phyloP scores from a whole-genome alignment of 371 early-diverging fungal species.

The Zychaea mexicana region DNA sequence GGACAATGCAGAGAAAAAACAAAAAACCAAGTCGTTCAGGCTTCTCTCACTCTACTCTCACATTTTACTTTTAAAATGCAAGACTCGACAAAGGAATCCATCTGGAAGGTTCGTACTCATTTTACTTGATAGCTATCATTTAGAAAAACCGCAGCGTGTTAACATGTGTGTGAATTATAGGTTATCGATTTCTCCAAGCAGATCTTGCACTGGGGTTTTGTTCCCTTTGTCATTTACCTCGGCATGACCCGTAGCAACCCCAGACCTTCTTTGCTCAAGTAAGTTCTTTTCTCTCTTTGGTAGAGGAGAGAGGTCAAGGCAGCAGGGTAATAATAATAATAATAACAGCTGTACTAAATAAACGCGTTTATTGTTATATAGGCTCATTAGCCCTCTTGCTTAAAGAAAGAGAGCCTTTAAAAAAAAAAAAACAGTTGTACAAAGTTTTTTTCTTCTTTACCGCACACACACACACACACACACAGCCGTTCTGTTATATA shows the following conservation, averaged over 20 bases:
- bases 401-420: too few species aligned
- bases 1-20: too few species aligned
- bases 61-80: slow-evolving; percentile 27
- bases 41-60: not conserved
- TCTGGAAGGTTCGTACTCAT: slow-evolving; percentile 58
- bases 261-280: slow-evolving; percentile 62
- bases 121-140: too few species aligned
- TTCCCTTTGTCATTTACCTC: slow-evolving; percentile 69
- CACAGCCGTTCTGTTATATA: too few species aligned
- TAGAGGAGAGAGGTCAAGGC: not conserved
- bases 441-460: not conserved
- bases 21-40: not conserved
- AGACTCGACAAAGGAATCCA: slow-evolving; percentile 55
- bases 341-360: not conserved
- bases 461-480: too few species aligned
- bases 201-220: slow-evolving; percentile 68
- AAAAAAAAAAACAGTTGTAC: not conserved
- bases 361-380: slow-evolving; percentile 11
- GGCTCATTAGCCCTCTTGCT: slow-evolving; percentile 53
- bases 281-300: slow-evolving; percentile 13
- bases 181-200: slow-evolving; percentile 60
- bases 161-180: slow-evolving; percentile 22
- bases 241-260: slow-evolving; percentile 64
- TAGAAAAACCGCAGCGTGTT: too few species aligned
- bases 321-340: not conserved